Conservation (phyloP, 192 early-diverging fungal species). For the Spinellus fusiger region DNA sequence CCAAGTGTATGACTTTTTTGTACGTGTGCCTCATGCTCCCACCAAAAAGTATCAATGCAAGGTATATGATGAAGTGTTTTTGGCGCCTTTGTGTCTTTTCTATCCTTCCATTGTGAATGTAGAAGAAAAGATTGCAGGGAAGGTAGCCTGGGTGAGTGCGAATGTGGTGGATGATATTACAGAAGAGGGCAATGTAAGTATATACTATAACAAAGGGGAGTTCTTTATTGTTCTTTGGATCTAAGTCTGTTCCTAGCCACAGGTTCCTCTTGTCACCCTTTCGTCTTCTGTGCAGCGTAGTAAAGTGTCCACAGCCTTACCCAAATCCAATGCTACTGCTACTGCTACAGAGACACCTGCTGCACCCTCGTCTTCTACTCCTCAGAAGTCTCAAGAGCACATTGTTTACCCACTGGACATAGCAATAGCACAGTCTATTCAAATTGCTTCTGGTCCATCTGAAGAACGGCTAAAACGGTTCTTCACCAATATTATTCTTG, state of each 20-base stretch:
- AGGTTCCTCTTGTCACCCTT: neutral
- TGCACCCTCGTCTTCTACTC: neutral
- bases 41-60: constrained; percentile 78
- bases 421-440: constrained; percentile 66
- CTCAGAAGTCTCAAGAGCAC: neutral
- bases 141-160: constrained; percentile 12
- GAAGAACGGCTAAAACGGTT: constrained; percentile 69
- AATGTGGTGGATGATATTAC: constrained; percentile 24
- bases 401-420: constrained; percentile 53
- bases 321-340: neutral
- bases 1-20: constrained; percentile 76
- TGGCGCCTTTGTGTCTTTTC: constrained; percentile 51
- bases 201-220: neutral
- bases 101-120: constrained; percentile 21
- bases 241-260: neutral
- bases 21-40: constrained; percentile 60
- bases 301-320: neutral
- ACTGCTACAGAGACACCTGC: neutral
- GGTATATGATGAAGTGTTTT: constrained; percentile 78
- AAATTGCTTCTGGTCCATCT: constrained; percentile 42
- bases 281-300: neutral
- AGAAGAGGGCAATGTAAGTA: constrained; percentile 22
- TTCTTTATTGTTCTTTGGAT: neutral
- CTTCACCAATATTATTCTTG: constrained; percentile 74
- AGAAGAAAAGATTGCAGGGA: constrained; percentile 18